These are phyloP conservation scores for Capsicum pubescens DNA, from an alignment of 257 asterid genomes.

Conservation along the genomic window DNA sequence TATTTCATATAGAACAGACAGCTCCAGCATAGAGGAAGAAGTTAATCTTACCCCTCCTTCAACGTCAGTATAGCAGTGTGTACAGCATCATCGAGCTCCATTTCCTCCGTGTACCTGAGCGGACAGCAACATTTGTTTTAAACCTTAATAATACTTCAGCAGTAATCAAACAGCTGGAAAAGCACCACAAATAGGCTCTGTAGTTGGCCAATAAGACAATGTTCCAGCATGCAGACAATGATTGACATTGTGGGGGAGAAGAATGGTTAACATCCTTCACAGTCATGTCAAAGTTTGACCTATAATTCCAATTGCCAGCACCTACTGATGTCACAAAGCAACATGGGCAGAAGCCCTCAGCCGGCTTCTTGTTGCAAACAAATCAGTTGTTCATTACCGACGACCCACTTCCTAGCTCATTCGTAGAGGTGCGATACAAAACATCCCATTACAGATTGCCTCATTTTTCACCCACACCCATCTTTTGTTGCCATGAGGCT, in stretches of 20 bases:
- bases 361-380: background rate
- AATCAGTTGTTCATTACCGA: background rate
- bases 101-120: slow-evolving; percentile 89
- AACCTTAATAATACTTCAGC: background rate
- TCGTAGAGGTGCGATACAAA: background rate
- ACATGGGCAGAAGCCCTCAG: slow-evolving; percentile 12
- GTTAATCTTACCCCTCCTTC: slow-evolving; percentile 84
- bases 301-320: background rate
- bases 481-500: background rate
- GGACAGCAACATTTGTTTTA: background rate
- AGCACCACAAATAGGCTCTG: background rate
- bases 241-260: slow-evolving; percentile 10
- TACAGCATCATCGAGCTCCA: slow-evolving; percentile 99
- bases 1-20: background rate
- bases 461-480: background rate
- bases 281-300: slow-evolving; percentile 20
- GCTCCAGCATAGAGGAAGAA: slow-evolving; percentile 14
- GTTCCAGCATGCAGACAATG: background rate
- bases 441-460: background rate
- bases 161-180: background rate
- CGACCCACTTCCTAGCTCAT: background rate
- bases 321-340: background rate
- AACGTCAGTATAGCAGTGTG: slow-evolving; percentile 98
- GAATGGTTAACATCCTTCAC: background rate
- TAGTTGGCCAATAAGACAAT: background rate